Conservation (phyloP, 306 rosid species). For the Lathyrus sativus region DNA sequence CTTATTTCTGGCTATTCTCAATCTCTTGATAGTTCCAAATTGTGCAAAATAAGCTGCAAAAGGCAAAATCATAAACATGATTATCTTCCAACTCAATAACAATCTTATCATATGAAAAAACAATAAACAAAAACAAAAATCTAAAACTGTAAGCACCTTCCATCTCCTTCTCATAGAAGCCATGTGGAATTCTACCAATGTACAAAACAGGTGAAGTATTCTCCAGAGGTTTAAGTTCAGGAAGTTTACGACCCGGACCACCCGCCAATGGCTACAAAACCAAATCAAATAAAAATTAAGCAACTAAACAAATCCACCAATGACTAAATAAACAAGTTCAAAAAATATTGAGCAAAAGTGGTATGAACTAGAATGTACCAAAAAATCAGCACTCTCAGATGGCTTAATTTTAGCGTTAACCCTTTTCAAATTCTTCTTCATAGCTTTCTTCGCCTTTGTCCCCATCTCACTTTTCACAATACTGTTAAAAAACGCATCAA, state of each 20-base stretch:
- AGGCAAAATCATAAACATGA: neutral
- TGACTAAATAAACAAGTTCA: neutral
- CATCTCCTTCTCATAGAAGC: slow-evolving; percentile 95
- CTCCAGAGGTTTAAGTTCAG: slow-evolving; percentile 49
- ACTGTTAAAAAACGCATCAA: neutral
- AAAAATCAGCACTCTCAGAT: slow-evolving; percentile 56
- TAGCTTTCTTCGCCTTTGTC: slow-evolving; percentile 71
- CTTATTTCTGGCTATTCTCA: slow-evolving; percentile 84
- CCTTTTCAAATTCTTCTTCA: slow-evolving; percentile 68
- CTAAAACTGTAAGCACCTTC: slow-evolving; percentile 50
- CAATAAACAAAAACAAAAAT: neutral
- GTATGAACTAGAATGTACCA: slow-evolving; percentile 47
- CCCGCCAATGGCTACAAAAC: slow-evolving; percentile 73
- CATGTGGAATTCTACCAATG: slow-evolving; percentile 84
- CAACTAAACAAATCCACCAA: neutral
- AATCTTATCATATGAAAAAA: neutral
- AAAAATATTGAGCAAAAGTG: neutral
- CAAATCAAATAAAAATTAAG: neutral
- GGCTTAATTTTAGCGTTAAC: slow-evolving; percentile 36
- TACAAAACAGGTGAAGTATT: slow-evolving; percentile 59
- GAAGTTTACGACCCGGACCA: slow-evolving; percentile 62
- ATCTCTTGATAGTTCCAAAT: slow-evolving; percentile 72
- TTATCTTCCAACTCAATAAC: neutral
- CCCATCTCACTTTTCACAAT: slow-evolving; percentile 51
- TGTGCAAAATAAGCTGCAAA: slow-evolving; percentile 74